Evolutionary conservation across 2,329 filamentous ascomycete species (phyloP), one percentile per base, ranked within the genome.

Genomic region (Fusarium proliferatum): DNA sequence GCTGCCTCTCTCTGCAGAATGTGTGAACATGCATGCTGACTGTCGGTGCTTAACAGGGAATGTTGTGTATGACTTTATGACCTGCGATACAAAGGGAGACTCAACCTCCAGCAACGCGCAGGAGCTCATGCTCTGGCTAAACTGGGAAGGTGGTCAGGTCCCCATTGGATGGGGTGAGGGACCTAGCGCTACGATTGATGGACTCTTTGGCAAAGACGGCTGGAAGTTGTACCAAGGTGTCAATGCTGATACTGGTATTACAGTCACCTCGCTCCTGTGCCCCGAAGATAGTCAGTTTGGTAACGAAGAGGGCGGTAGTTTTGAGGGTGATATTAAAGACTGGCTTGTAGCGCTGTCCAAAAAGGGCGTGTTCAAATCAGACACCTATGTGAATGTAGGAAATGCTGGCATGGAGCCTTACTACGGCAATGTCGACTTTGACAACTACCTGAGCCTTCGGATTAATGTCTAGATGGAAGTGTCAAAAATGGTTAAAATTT

Each of bases 51-150:
- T 17, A 13, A 10, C 3, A 74, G 72, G 72, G 26, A 67, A 68
- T 17, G 70, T 74, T 10, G 72, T 74, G 8, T 74, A 74, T 26
- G 72, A 74, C 15, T 74, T 74, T 11, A 74, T 71, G 72, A 74
- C 72, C 8, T 74, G 61, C 1, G 72, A 74, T 43, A 69, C 72
- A 10, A 65, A 73, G 30, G 72, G 72, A 9, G 70, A 74, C 45
- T 49, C 51, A 26, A 71, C 58, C 1, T 69, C 72, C 1, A 64
- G 45, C 21, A 39, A 55, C 2, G 72, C 70, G 0, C 72, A 74
- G 16, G 72, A 74, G 33, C 72, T 74, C 34, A 74, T 74, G 72
- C 72, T 74, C 16, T 74, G 72, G 72, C 23, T 74, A 5, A 49
- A 61, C 4, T 73, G 53, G 9, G 39, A 74, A 11, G 70, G 72